Evolutionary conservation across 805 yeast species (phyloP), one percentile per base, ranked within the genome.

Genomic region (Saccharomycopsis schoenii): DNA sequence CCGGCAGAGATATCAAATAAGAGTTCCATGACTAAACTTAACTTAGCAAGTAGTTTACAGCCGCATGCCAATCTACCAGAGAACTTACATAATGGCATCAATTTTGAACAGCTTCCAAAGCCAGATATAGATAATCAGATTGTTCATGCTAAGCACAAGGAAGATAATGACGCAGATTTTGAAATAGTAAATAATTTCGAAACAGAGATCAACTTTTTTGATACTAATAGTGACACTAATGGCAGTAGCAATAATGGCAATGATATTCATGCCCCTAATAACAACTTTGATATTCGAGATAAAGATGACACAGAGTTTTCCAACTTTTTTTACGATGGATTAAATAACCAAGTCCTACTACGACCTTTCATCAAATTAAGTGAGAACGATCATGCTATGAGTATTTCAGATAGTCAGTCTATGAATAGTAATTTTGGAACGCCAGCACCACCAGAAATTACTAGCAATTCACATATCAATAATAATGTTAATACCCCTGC

Each of bases 311-410:
- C 41, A 1, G 60, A 61, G n/a, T 55, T 59, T 40, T 56, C 40
- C 25, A 60, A 63, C 47, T 47, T 63, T 17, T 63, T 63, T 25
- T 63, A 63, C 55, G 66, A 63, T 56, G 66, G 66, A 12, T 55
- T 63, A 14, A 63, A 63, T 40, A 63, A 63, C 54, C 58, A 63
- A 47, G 55, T 59, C 40, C 36, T 63, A 15, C 51, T 55, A 41
- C 52, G 66, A 19, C 66, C 66, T 15, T 63, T 61, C 56, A 63
- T 63, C 10, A 61, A 61, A 41, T 21, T 63, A 17, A 60, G 65
- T 36, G 36, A 59, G 15, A 51, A 58, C 34, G 57, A 40, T 25
- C 24, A 40, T 34, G 52, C 52, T 5, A 47, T 47, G 52, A 47
- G 52, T 19, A 34, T 29, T 25, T 50, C 39, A 24, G 43, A 47